These are phyloP conservation scores for Syzygium aqueum DNA, from an alignment of 345 rosid genomes.

Conservation along the genomic window DNA sequence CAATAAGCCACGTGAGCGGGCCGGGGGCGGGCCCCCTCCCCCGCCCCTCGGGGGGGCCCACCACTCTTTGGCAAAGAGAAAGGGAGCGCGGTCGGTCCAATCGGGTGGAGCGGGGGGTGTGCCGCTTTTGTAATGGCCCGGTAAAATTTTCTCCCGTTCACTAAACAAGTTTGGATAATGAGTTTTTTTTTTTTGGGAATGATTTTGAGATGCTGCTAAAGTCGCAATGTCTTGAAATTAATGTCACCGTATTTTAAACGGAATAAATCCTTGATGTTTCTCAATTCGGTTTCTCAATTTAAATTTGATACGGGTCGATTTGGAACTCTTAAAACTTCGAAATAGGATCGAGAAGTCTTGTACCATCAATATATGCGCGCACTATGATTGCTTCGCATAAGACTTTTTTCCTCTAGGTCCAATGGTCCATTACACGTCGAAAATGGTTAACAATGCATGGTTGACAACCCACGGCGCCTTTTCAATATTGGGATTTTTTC, in stretches of 20 bases:
- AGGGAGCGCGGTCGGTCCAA: background rate
- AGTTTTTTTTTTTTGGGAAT: background rate
- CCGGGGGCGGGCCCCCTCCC: background rate
- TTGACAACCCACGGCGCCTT: rapidly evolving
- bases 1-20: no score
- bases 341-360: background rate
- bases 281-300: background rate
- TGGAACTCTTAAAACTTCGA: background rate
- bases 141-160: no score
- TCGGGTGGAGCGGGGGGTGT: background rate
- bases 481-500: rapidly evolving
- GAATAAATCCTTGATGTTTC: background rate
- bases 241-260: background rate
- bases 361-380: rapidly evolving
- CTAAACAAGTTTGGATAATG: no score
- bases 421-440: background rate
- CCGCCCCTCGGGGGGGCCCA: background rate
- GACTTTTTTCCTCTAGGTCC: rapidly evolving
- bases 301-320: background rate
- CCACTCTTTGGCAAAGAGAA: background rate
- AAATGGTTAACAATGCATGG: background rate
- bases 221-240: background rate
- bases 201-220: background rate
- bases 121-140: background rate
- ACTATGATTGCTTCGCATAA: rapidly evolving